Percentiles rank a stretch among this genome's conserved stretches.
phyloP scores from a whole-genome alignment of 345 rosid genomes.

The Pseudoturritis turrita region DNA sequence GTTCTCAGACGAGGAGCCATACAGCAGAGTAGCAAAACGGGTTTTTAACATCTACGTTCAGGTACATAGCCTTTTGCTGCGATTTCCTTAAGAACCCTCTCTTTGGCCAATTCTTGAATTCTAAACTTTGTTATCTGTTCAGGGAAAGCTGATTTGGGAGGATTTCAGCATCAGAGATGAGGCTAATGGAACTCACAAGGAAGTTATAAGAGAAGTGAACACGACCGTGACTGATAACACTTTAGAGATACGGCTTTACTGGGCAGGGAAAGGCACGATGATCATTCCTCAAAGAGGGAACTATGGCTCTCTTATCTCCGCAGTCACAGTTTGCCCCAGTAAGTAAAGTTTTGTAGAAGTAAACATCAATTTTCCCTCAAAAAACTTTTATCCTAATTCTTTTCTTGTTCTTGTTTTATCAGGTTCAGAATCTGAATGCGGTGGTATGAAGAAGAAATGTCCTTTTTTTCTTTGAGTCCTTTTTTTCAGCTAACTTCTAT shows the following conservation, averaged over 20 bases:
- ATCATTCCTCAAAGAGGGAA: constrained; percentile 41
- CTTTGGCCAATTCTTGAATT: not conserved
- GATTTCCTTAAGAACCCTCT: not conserved
- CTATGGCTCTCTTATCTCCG: constrained; percentile 67
- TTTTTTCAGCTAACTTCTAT: not conserved
- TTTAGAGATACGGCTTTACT: constrained; percentile 51
- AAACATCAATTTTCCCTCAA: not conserved
- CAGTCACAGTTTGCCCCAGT: constrained; percentile 48
- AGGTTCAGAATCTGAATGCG: constrained; percentile 31
- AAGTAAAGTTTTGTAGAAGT: not conserved
- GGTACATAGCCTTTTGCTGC: constrained; percentile 2
- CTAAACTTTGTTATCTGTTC: not conserved
- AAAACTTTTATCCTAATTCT: not conserved
- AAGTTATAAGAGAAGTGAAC: constrained; percentile 19
- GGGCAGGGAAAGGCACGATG: constrained; percentile 70
- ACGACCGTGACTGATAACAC: constrained; percentile 37
- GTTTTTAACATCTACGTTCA: constrained; percentile 42
- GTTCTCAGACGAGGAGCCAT: constrained; percentile 42
- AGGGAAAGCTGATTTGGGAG: constrained; percentile 43
- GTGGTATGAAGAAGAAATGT: constrained; percentile 18
- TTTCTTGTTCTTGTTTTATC: constrained; percentile 2
- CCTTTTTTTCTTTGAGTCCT: not conserved
- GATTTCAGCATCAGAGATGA: constrained; percentile 47
- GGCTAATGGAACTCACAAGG: constrained; percentile 42
- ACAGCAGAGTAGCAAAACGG: constrained; percentile 47